Conservation (phyloP, 768 basidiomycete species). For the Hygrophorus pudorinus region DNA sequence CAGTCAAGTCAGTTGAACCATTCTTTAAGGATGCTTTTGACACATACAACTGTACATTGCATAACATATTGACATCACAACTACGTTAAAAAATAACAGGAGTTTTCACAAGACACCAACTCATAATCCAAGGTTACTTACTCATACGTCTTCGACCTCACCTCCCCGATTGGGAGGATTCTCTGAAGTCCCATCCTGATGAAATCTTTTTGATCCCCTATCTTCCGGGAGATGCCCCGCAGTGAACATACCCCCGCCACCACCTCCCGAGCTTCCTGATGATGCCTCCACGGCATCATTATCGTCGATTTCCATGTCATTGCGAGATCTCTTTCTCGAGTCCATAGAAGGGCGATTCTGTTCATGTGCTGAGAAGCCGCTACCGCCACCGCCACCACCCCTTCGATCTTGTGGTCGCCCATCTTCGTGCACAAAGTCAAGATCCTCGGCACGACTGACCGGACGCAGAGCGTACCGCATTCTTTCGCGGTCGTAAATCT, state of each 20-base stretch:
- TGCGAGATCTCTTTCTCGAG: slow-evolving; percentile 46
- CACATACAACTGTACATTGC: slow-evolving; percentile 5
- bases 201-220: slow-evolving; percentile 51
- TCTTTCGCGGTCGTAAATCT: slow-evolving; percentile 40
- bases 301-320: slow-evolving; percentile 56
- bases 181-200: slow-evolving; percentile 29
- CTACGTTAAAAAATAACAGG: no score
- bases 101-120: no score
- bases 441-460: slow-evolving; percentile 34
- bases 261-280: slow-evolving; percentile 18
- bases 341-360: slow-evolving; percentile 33
- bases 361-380: slow-evolving; percentile 25
- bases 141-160: slow-evolving; percentile 20
- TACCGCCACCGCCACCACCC: slow-evolving; percentile 21
- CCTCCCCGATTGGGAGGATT: slow-evolving; percentile 16
- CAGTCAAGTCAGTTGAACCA: no score
- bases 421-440: slow-evolving; percentile 47
- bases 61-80: no score
- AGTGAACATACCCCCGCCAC: slow-evolving; percentile 15
- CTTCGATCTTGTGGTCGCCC: slow-evolving; percentile 25
- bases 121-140: background rate
- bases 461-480: slow-evolving; percentile 45
- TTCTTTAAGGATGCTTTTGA: background rate
- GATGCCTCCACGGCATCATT: slow-evolving; percentile 35
- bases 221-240: slow-evolving; percentile 33